phyloP scores from a whole-genome alignment of 306 rosid species.

The Rubus idaeus region DNA sequence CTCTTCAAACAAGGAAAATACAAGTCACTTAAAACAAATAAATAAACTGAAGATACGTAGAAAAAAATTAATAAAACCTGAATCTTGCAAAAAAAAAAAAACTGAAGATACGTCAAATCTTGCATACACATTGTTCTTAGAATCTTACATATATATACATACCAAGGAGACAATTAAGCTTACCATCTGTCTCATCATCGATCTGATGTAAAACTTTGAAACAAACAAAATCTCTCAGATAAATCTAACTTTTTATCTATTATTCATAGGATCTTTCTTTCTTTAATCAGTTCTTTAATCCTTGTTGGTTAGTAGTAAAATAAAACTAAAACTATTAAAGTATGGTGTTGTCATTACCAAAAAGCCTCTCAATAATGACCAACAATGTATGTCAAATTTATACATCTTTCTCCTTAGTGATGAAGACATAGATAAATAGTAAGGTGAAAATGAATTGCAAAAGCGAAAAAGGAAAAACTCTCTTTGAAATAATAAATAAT shows the following conservation, averaged over 20 bases:
- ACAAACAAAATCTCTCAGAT: neutral
- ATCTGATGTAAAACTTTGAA: neutral
- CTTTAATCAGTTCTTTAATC: neutral
- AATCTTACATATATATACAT: neutral
- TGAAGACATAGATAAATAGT: too few species aligned
- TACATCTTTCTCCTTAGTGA: too few species aligned
- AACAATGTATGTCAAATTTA: too few species aligned
- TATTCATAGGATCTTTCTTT: neutral
- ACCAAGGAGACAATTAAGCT: neutral
- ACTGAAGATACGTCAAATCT: neutral
- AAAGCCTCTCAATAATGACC: neutral
- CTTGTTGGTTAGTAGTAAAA: neutral
- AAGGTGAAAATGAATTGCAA: too few species aligned
- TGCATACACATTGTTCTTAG: neutral
- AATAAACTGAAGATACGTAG: neutral
- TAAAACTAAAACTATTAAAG: neutral
- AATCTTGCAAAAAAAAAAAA: too few species aligned
- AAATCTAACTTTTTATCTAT: neutral
- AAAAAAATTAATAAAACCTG: too few species aligned
- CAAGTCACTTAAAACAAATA: neutral
- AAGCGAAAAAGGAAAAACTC: too few species aligned
- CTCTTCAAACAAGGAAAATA: neutral
- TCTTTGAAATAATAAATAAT: too few species aligned
- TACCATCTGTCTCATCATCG: neutral
- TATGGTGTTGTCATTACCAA: too few species aligned